phyloP scores from a whole-genome alignment of 345 rosid genomes.

The Pugionium cornutum region DNA sequence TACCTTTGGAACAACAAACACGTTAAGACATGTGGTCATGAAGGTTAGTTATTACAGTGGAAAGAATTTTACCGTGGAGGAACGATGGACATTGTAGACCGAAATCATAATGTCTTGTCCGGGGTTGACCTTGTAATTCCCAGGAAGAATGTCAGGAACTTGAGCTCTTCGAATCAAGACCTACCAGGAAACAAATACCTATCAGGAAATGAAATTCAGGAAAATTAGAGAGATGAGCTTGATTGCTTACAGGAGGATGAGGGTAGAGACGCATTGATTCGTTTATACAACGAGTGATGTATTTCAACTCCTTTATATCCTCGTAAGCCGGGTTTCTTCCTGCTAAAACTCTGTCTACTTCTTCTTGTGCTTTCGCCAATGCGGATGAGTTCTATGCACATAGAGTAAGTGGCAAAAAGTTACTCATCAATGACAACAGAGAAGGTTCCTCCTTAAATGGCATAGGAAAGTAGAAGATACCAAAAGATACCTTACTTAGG shows the following conservation, averaged over 20 bases:
- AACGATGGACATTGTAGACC: slow-evolving; percentile 90
- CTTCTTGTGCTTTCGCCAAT: slow-evolving; percentile 76
- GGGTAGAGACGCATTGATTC: slow-evolving; percentile 95
- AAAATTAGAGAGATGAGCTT: slow-evolving; percentile 11
- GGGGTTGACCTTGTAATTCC: slow-evolving; percentile 76
- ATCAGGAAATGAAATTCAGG: slow-evolving; percentile 15
- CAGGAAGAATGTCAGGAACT: slow-evolving; percentile 85
- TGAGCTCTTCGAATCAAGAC: slow-evolving; percentile 91
- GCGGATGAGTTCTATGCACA: slow-evolving; percentile 54
- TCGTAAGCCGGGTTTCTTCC: slow-evolving; percentile 77
- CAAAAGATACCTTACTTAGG: slow-evolving; percentile 74
- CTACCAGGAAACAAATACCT: slow-evolving; percentile 39
- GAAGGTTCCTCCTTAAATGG: slow-evolving; percentile 1
- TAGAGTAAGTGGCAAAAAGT: not conserved
- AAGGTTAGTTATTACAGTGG: not conserved
- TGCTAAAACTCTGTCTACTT: slow-evolving; percentile 75
- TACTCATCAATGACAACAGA: slow-evolving; percentile 14
- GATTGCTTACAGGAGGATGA: slow-evolving; percentile 90
- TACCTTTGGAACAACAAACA: slow-evolving; percentile 51
- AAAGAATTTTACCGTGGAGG: slow-evolving; percentile 56
- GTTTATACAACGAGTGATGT: slow-evolving; percentile 74
- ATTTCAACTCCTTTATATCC: slow-evolving; percentile 79
- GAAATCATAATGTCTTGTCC: slow-evolving; percentile 98
- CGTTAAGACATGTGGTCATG: slow-evolving; percentile 1
- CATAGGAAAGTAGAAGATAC: slow-evolving; percentile 20